A percentile compares a stretch with the other conserved stretches of the same genome.
phyloP scores from a whole-genome alignment of 139 green algal species.

The Volvox reticuliferus region DNA sequence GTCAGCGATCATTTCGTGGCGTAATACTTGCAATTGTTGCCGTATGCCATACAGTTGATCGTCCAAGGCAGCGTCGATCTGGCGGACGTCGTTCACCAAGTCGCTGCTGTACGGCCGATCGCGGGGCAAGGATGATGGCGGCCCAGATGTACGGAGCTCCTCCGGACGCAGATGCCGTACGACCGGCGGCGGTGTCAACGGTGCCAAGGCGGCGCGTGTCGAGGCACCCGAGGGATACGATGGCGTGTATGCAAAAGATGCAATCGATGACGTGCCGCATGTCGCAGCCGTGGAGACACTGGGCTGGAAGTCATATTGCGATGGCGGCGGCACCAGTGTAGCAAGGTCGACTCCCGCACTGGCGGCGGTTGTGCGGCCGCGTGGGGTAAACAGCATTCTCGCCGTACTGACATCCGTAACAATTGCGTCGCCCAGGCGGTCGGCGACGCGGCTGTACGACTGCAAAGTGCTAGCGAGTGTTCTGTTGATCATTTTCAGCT shows the following conservation, averaged over 20 bases:
- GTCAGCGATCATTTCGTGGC: not conserved
- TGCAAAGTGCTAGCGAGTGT: not conserved
- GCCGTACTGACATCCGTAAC: not conserved
- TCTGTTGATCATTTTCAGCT: slow-evolving; percentile 28
- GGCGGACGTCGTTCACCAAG: not conserved
- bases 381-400: not conserved
- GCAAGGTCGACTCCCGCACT: no score
- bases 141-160: not conserved
- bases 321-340: not conserved
- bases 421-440: not conserved
- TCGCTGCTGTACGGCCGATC: not conserved
- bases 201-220: not conserved
- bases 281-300: not conserved
- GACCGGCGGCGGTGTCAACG: not conserved
- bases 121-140: not conserved
- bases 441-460: slow-evolving; percentile 28
- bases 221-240: not conserved
- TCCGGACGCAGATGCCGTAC: not conserved
- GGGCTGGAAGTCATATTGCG: not conserved
- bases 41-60: slow-evolving; percentile 27
- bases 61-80: slow-evolving; percentile 4
- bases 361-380: not conserved
- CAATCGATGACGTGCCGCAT: not conserved
- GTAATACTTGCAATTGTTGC: slow-evolving; percentile 3
- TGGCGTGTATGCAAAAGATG: not conserved